phyloP scores from a whole-genome alignment of 495 filamentous ascomycete species.

The Penicillium ochrochloron region DNA sequence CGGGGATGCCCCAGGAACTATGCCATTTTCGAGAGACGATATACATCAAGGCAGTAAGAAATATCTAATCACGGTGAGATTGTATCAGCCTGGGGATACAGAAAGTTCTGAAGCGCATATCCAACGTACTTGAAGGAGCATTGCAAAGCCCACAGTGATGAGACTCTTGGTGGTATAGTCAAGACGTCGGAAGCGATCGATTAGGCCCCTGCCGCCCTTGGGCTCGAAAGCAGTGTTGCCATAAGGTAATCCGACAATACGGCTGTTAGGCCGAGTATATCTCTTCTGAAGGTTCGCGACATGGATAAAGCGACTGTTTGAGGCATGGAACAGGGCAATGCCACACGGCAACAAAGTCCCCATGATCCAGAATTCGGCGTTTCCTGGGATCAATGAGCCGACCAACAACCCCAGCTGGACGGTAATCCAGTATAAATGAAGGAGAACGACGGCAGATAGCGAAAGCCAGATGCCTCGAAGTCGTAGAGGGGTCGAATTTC shows the following conservation, averaged over 20 bases:
- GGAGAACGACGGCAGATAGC: slow-evolving; percentile 58
- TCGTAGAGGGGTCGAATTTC: slow-evolving; percentile 59
- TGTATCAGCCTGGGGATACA: neutral
- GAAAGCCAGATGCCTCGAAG: slow-evolving; percentile 66
- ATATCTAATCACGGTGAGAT: neutral
- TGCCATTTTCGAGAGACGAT: slow-evolving; percentile 72
- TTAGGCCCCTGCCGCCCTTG: slow-evolving; percentile 20
- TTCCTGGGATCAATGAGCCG: slow-evolving; percentile 61
- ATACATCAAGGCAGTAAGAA: slow-evolving; percentile 55
- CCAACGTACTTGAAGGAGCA: slow-evolving; percentile 17
- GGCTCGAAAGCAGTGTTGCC: slow-evolving; percentile 5
- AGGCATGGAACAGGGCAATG: slow-evolving; percentile 72
- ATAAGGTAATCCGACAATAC: slow-evolving; percentile 1
- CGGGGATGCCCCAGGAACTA: slow-evolving; percentile 57
- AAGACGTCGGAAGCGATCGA: slow-evolving; percentile 34
- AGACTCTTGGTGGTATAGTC: slow-evolving; percentile 34
- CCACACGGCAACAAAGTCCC: slow-evolving; percentile 70
- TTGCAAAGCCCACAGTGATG: slow-evolving; percentile 33
- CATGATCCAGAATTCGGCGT: slow-evolving; percentile 74
- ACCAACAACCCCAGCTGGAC: slow-evolving; percentile 63
- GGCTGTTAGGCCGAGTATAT: slow-evolving; percentile 28
- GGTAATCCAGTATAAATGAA: slow-evolving; percentile 67
- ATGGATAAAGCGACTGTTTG: slow-evolving; percentile 66
- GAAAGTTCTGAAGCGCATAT: neutral
- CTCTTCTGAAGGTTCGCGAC: slow-evolving; percentile 54